A percentile compares a stretch with the other conserved stretches of the same genome.
phyloP scores from a whole-genome alignment of 116 monocot species.

The Dioscorea cayenensis region DNA sequence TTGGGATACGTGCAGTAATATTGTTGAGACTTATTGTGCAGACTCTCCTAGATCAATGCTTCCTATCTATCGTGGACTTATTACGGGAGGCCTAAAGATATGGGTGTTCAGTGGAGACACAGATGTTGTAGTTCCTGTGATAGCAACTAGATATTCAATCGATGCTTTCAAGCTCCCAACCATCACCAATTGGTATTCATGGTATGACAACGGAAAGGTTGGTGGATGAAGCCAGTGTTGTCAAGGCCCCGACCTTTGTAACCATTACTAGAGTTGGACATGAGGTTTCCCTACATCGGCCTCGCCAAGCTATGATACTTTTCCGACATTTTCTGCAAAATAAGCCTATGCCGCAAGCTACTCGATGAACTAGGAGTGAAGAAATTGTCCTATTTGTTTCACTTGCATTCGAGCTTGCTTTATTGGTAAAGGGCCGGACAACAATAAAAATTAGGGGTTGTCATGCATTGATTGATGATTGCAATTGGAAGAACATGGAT shows the following conservation, averaged over 20 bases:
- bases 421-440: background rate
- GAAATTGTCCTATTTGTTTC: background rate
- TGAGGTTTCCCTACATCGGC: constrained; percentile 82
- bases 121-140: constrained; percentile 64
- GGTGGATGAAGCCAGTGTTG: constrained; percentile 94
- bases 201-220: constrained; percentile 73
- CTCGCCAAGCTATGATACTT: constrained; percentile 66
- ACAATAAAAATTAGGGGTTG: background rate
- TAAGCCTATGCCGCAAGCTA: constrained; percentile 36
- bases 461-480: background rate
- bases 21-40: too few species aligned
- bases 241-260: constrained; percentile 64
- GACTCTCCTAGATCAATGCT: too few species aligned
- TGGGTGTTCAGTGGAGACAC: constrained; percentile 96
- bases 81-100: constrained; percentile 68
- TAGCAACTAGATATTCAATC: constrained; percentile 63
- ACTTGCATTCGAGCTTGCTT: background rate
- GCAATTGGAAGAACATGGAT: too few species aligned
- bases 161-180: constrained; percentile 63
- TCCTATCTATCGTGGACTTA: constrained; percentile 83
- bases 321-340: constrained; percentile 77
- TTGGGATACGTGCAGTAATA: too few species aligned
- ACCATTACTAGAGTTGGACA: constrained; percentile 80
- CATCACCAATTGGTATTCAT: constrained; percentile 46
- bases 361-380: too few species aligned